A percentile compares a stretch with the other conserved stretches of the same genome.
These are phyloP conservation scores for Fragaria vesca DNA, from an alignment of 306 rosid genomes.

Conservation along the genomic window DNA sequence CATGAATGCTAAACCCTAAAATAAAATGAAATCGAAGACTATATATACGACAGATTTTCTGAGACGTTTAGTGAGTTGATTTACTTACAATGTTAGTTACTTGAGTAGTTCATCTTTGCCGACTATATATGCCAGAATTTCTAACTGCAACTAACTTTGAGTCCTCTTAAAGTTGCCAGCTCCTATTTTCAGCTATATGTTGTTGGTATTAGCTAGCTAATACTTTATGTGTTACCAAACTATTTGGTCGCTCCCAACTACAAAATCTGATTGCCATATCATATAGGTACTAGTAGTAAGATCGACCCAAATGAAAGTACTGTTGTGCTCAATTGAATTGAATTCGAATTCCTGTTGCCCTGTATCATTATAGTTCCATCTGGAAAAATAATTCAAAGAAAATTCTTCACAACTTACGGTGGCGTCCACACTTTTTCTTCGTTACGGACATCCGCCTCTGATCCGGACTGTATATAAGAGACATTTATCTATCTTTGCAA, in stretches of 20 bases:
- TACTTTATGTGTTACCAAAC: slow-evolving; percentile 2
- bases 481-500: no score
- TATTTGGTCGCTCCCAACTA: slow-evolving; percentile 7
- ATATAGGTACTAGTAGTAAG: neutral
- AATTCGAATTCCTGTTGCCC: neutral
- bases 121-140: neutral
- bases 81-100: neutral
- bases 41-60: no score
- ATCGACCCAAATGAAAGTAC: neutral
- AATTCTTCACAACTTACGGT: neutral
- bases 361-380: neutral
- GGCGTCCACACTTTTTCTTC: no score
- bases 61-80: no score
- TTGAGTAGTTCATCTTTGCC: neutral
- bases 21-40: no score
- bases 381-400: neutral
- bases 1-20: neutral
- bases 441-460: no score
- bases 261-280: neutral
- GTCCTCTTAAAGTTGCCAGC: neutral
- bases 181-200: neutral
- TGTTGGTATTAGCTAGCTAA: neutral
- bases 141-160: neutral
- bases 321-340: neutral
- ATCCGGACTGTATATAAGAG: no score